phyloP scores from a whole-genome alignment of 1,284 basidiomycete genomes.

The Rhodotorula mucilaginosa region DNA sequence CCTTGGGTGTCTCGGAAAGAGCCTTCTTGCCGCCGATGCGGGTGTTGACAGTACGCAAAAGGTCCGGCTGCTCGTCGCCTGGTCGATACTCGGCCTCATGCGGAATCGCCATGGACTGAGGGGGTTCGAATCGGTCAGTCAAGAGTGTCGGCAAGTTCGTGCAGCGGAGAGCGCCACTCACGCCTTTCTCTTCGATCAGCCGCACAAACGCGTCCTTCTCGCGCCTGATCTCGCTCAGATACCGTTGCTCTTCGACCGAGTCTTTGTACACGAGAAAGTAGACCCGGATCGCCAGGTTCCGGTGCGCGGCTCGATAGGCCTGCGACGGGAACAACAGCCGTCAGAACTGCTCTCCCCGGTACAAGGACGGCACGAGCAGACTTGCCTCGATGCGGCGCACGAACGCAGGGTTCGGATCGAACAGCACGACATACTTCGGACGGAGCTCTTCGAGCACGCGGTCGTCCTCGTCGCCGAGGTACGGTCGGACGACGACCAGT shows the following conservation, averaged over 20 bases:
- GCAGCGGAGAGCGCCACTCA: conserved; percentile 52
- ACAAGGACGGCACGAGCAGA: not conserved
- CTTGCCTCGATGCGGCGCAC: conserved; percentile 84
- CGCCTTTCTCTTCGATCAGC: conserved; percentile 86
- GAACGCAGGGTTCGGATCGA: conserved; percentile 90
- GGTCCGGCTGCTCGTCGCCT: conserved; percentile 51
- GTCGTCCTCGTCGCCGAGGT: conserved; percentile 91
- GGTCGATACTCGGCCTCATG: conserved; percentile 70
- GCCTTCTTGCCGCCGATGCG: conserved; percentile 71
- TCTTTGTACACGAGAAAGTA: conserved; percentile 93
- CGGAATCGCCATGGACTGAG: conserved; percentile 79
- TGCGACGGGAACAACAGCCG: conserved; percentile 47
- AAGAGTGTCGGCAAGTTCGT: not conserved
- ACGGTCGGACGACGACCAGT: conserved; percentile 80
- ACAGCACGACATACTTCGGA: conserved; percentile 91
- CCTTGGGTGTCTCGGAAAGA: conserved; percentile 64
- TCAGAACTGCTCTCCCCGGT: not conserved
- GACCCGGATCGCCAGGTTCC: conserved; percentile 77
- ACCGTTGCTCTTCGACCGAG: conserved; percentile 93
- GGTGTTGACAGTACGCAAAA: conserved; percentile 82
- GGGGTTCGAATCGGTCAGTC: not conserved
- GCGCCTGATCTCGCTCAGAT: conserved; percentile 77
- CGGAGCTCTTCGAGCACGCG: conserved; percentile 79
- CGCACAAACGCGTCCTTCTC: conserved; percentile 95
- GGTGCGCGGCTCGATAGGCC: conserved; percentile 80